Percentiles rank a stretch among this genome's conserved stretches.
Conservation (phyloP, 2,329 filamentous ascomycete genomes). For the Triangularia verruculosa region DNA sequence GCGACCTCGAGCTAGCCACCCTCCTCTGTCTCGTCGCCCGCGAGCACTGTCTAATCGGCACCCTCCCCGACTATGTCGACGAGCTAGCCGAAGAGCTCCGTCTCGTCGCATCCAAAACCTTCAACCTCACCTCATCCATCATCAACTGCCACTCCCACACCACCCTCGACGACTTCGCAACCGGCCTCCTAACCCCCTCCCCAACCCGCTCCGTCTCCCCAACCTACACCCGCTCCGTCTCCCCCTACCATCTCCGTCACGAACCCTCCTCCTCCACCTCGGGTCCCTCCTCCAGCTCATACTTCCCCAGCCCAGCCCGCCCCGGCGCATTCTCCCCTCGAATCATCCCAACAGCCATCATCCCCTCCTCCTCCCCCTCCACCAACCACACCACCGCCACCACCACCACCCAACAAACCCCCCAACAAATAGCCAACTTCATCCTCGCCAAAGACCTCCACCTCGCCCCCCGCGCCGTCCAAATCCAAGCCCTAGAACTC, state of each 20-base stretch:
- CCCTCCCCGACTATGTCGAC: conserved; percentile 48
- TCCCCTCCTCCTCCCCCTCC: conserved; percentile 15
- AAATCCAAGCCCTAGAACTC: conserved; percentile 77
- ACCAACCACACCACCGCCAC: not conserved
- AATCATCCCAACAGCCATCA: conserved; percentile 15
- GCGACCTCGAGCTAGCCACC: conserved; percentile 82
- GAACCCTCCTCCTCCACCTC: conserved; percentile 14
- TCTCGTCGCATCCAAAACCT: conserved; percentile 66
- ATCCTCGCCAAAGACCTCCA: conserved; percentile 81
- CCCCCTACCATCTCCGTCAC: conserved; percentile 25
- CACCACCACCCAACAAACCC: conserved; percentile 22
- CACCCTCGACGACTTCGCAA: conserved; percentile 77
- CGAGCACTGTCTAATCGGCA: conserved; percentile 87
- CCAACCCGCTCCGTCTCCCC: conserved; percentile 39
- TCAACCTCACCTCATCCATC: conserved; percentile 67
- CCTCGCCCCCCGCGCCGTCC: conserved; percentile 67
- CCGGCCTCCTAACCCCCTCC: conserved; percentile 57
- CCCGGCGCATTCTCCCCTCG: conserved; percentile 29
- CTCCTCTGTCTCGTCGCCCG: conserved; percentile 76
- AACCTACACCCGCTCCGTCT: conserved; percentile 27
- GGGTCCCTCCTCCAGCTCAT: conserved; percentile 20
- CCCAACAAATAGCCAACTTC: conserved; percentile 76
- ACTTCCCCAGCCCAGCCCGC: conserved; percentile 26
- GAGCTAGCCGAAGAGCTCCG: conserved; percentile 71
- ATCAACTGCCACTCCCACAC: conserved; percentile 71